Evolutionary conservation across 2,329 filamentous ascomycete genomes (phyloP).

Genomic region (Pseudogymnoascus sp.): DNA sequence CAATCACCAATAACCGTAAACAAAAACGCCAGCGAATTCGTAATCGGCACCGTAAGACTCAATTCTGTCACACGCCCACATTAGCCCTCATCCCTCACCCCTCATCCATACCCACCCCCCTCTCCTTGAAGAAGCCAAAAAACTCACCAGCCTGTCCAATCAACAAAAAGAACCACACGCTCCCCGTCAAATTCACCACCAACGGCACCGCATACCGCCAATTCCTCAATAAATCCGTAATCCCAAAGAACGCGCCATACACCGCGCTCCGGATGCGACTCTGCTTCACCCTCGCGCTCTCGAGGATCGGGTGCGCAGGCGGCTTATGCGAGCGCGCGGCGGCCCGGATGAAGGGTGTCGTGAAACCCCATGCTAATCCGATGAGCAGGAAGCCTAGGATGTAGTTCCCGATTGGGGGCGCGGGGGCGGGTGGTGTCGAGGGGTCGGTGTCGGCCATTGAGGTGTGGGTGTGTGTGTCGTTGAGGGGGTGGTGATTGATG

Average conservation of each 20-base stretch:
- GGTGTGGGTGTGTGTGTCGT: not conserved
- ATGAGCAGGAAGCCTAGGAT: constrained; percentile 84
- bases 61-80: constrained; percentile 50
- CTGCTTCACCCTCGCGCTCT: constrained; percentile 41
- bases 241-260: constrained; percentile 62
- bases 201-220: constrained; percentile 80
- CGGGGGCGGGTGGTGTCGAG: constrained; percentile 5
- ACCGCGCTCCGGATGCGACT: constrained; percentile 57
- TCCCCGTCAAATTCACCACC: constrained; percentile 82
- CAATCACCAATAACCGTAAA: constrained; percentile 93
- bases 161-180: constrained; percentile 91
- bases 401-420: constrained; percentile 64
- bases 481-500: not conserved
- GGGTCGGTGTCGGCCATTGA: constrained; percentile 1
- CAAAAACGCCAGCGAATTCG: constrained; percentile 89
- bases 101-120: too few species aligned
- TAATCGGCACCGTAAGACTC: constrained; percentile 88
- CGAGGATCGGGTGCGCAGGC: constrained; percentile 48
- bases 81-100: not conserved
- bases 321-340: constrained; percentile 71
- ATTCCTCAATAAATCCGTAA: constrained; percentile 69
- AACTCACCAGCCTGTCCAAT: constrained; percentile 80
- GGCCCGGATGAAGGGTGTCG: constrained; percentile 82
- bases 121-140: constrained; percentile 9
- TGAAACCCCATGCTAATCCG: constrained; percentile 86